Base-by-base conservation (phyloP, 768 basidiomycete genomes). In the Boletellus ananiceps region DNA sequence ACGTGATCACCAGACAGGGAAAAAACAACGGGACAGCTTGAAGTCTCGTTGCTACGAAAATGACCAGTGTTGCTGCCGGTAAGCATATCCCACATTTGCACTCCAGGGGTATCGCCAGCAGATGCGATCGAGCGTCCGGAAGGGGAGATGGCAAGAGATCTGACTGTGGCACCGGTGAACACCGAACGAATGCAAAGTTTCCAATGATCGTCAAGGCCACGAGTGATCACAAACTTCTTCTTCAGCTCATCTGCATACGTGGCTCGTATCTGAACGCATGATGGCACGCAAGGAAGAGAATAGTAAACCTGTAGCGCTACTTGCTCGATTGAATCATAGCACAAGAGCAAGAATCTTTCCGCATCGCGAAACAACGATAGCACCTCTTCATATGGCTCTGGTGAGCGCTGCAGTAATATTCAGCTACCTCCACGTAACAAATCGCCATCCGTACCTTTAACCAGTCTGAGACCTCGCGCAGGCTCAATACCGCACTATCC, bases 21-120 rank as follows among this genome's bases (percentile, higher is more conserved):
- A 43, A 59, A 59, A 8, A 37, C 15, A 11, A 59, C 57, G 11
- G 57, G 42, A 44, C 57, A 59, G 4, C 47, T 46, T 38, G 57
- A 49, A 27, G 36, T 23, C 0, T 46, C 50, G 16, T 37, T 13
- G 4, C 46, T 46, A 18, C 8, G 21, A 40, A 59, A 45, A 29
- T 59, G 50, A 25, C 58, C 58, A 18, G 36, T 39, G 27, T 52
- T 59, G 1, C 13, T 50, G 2, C 57, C 58, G 18, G 48, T 59
- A 29, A 56, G 39, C 27, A 19, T 25, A 31, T 59, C 57, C 59
- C 59, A 61, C 18, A 61, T n/a, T 19, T 58, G 57, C 31, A 61
- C 57, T 34, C 56, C 56, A 56, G 90, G 86, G 11, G 21, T 25
- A 14, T 39, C 50, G 35, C 52, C 52, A 25, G 52, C 57, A 6